Percentiles rank a stretch among this genome's conserved stretches.
phyloP scores from a whole-genome alignment of 2,329 filamentous ascomycete species.

The Scorias spongiosa region DNA sequence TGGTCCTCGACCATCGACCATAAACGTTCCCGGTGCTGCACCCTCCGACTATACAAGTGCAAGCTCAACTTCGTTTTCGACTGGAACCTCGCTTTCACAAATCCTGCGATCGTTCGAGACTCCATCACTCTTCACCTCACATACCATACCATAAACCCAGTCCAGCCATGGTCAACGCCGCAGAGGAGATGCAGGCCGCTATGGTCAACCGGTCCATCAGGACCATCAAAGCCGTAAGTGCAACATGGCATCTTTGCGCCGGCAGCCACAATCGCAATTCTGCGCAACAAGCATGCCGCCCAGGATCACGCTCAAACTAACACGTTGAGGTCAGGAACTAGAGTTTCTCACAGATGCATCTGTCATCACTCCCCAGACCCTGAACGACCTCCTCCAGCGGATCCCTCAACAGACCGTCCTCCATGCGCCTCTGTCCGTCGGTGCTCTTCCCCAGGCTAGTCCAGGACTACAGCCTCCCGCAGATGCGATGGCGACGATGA shows the following conservation, averaged over 20 bases:
- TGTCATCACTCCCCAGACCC: slow-evolving; percentile 59
- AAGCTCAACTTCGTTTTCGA: too few relatives aligned
- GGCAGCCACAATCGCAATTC: too few relatives aligned
- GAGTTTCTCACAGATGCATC: slow-evolving; percentile 75
- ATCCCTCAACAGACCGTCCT: slow-evolving; percentile 59
- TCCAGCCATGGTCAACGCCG: slow-evolving; percentile 17
- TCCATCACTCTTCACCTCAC: too few relatives aligned
- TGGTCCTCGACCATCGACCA: too few relatives aligned
- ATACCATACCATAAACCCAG: too few relatives aligned
- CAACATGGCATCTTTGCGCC: slow-evolving; percentile 2
- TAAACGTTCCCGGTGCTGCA: too few relatives aligned
- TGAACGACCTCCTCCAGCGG: slow-evolving; percentile 57
- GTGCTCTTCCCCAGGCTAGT: slow-evolving; percentile 19
- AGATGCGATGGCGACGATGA: slow-evolving; percentile 15
- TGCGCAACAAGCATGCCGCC: too few relatives aligned
- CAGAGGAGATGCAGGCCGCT: slow-evolving; percentile 34
- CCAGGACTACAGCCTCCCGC: slow-evolving; percentile 12
- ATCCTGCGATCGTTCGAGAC: too few relatives aligned
- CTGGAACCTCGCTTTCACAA: too few relatives aligned
- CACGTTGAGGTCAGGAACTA: slow-evolving; percentile 55
- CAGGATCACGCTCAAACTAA: too few relatives aligned
- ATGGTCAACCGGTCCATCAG: slow-evolving; percentile 74
- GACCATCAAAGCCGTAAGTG: slow-evolving; percentile 68
- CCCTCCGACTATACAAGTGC: too few relatives aligned
- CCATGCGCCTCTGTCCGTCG: slow-evolving; percentile 22